Conservation (phyloP, 2,329 filamentous ascomycete species). For the Myriangium duriaei region DNA sequence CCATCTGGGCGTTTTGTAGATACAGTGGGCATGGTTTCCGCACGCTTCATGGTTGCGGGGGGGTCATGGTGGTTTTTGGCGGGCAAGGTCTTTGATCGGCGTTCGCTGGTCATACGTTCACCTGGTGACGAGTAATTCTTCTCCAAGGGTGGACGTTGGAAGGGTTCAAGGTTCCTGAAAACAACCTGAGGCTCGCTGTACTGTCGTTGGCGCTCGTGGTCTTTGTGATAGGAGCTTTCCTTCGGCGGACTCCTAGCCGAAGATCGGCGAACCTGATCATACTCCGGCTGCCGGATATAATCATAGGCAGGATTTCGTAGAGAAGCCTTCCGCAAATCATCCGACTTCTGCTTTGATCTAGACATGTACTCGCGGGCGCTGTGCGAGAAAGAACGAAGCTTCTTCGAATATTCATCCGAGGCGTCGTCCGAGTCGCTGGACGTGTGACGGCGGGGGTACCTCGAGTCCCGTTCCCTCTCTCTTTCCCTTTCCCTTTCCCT, state of each 20-base stretch:
- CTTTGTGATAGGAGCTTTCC: slow-evolving; percentile 17
- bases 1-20: slow-evolving; percentile 5
- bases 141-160: slow-evolving; percentile 2
- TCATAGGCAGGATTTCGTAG: slow-evolving; percentile 2
- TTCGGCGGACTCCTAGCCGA: slow-evolving; percentile 20
- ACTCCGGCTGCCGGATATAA: not conserved
- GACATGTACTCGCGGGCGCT: slow-evolving; percentile 14
- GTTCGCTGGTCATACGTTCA: slow-evolving; percentile 17
- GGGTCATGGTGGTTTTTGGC: too few relatives aligned
- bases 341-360: slow-evolving; percentile 16
- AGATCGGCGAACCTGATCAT: slow-evolving; percentile 1
- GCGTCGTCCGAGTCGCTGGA: slow-evolving; percentile 7
- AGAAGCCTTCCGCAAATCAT: slow-evolving; percentile 2
- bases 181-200: slow-evolving; percentile 13
- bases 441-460: not conserved
- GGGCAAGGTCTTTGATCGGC: slow-evolving; percentile 17
- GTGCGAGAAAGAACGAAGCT: slow-evolving; percentile 11
- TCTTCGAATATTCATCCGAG: slow-evolving; percentile 13
- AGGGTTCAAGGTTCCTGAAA: not conserved
- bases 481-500: slow-evolving; percentile 20
- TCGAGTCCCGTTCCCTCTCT: too few relatives aligned
- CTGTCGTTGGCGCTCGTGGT: slow-evolving; percentile 15
- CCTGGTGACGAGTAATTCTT: slow-evolving; percentile 17
- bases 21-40: slow-evolving; percentile 30
- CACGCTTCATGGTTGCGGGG: slow-evolving; percentile 26